phyloP scores from a whole-genome alignment of 2,329 filamentous ascomycete species.

The Pseudogymnoascus sp. region DNA sequence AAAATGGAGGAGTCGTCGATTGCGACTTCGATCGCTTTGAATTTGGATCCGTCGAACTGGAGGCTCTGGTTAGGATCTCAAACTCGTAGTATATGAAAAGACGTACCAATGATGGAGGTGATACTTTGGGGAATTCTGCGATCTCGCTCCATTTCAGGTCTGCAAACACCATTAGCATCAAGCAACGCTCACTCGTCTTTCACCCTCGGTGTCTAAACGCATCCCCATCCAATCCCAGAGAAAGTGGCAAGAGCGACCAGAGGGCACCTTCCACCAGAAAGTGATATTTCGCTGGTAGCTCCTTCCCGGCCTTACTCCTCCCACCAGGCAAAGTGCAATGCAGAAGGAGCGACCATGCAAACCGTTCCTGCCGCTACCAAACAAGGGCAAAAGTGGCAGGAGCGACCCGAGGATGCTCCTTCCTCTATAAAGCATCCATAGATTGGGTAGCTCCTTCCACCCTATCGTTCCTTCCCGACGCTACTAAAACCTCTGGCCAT shows the following conservation, averaged over 20 bases:
- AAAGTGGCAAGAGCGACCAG: not conserved
- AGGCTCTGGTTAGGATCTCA: conserved; percentile 6
- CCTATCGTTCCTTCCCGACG: not conserved
- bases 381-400: too few relatives aligned
- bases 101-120: conserved; percentile 16
- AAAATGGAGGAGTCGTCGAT: conserved; percentile 55
- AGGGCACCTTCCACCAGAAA: not conserved
- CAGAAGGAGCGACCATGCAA: not conserved
- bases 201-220: not conserved
- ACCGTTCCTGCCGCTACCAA: not conserved
- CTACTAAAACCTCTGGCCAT: not conserved
- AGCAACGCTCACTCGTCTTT: conserved; percentile 7
- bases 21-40: conserved; percentile 40
- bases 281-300: not conserved
- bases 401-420: too few relatives aligned
- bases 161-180: not conserved
- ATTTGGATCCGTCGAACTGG: conserved; percentile 41
- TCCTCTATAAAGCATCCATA: too few relatives aligned
- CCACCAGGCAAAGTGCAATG: not conserved
- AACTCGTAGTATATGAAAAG: not conserved
- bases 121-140: conserved; percentile 17
- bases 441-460: too few relatives aligned
- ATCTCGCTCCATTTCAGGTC: conserved; percentile 15
- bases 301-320: not conserved
- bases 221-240: not conserved